A percentile compares a stretch with the other conserved stretches of the same genome.
Conservation (phyloP, 2,329 filamentous ascomycete genomes). For the Magnaporthiopsis poae region DNA sequence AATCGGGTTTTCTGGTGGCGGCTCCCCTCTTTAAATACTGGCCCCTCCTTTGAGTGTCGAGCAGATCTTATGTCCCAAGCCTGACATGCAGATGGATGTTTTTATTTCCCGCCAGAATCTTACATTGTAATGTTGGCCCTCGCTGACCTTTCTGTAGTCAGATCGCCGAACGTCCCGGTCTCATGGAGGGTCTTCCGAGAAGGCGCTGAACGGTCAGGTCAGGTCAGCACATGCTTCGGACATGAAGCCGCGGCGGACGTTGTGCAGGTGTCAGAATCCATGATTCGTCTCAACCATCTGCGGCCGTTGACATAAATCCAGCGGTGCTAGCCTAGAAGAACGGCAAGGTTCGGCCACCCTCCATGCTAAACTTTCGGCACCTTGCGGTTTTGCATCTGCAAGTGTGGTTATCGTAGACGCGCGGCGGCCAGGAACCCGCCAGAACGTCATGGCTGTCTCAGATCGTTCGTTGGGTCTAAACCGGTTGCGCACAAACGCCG, state of each 20-base stretch:
- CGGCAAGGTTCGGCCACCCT: not conserved
- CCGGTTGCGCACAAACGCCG: not conserved
- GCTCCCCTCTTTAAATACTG: not conserved
- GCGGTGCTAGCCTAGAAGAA: not conserved
- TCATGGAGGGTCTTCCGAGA: not conserved
- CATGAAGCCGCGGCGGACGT: not conserved
- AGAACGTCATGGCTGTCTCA: not conserved
- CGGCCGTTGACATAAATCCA: not conserved
- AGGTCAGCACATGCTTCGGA: not conserved
- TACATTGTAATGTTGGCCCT: not conserved
- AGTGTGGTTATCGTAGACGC: not conserved
- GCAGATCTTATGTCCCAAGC: no score
- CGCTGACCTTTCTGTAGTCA: not conserved
- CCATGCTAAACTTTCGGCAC: not conserved
- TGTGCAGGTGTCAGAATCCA: not conserved
- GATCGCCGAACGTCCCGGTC: not conserved
- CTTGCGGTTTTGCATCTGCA: not conserved
- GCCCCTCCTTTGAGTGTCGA: not conserved
- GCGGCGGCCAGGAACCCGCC: not conserved
- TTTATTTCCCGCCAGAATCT: not conserved
- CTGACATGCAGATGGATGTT: not conserved
- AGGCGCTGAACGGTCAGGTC: not conserved
- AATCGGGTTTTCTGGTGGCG: not conserved
- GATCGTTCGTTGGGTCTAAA: not conserved
- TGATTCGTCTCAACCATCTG: not conserved